Evolutionary conservation across 495 filamentous ascomycete genomes (phyloP), one percentile per base, ranked within the genome.

Genomic region (Aspergillus bridgeri): DNA sequence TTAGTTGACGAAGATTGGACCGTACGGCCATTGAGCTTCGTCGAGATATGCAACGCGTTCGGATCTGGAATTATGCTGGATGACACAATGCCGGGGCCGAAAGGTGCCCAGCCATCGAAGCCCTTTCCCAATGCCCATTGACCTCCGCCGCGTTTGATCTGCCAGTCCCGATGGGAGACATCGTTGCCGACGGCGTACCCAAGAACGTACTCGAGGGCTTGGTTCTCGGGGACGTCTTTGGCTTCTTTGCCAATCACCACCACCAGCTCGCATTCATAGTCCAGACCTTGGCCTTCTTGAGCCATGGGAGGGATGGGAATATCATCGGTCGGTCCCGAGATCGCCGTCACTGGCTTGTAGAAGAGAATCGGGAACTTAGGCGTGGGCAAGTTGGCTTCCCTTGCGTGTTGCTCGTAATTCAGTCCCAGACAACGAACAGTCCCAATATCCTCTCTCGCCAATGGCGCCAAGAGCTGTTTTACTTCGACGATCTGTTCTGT

Each of bases 31-130:
- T 95, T 95, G 38, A 94, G 60, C 58, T 81, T 85, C 0, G 87
- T 89, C 45, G 70, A 72, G 47, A 93, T 91, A 24, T 72, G 75
- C 54, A 92, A 69, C 18, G 69, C 75, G 69, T 90, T 87, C 0
- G 90, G 90, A 65, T 92, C 84, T 33, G 75, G 67, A 61, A 94
- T 87, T 57, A 91, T 44, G n/a, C 69, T 71, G 51, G 76, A 73
- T 38, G 81, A 84, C 20, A 91, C 88, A 61, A 94, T 91, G 0
- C 88, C 90, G 15, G 91, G 91, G 3, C 91, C 91, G 62, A 83
- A 88, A 0, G 90, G 91, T n/a, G 89, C 90, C 90, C 89, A 94
- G 46, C 88, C 87, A 73, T 96, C 90, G 64, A 91, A 94, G 3
- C 89, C 87, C 69, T 96, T 96, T 1, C 90, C 90, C 4, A 92